Conservation (phyloP, 768 basidiomycete species). For the Termitomyces sp. region DNA sequence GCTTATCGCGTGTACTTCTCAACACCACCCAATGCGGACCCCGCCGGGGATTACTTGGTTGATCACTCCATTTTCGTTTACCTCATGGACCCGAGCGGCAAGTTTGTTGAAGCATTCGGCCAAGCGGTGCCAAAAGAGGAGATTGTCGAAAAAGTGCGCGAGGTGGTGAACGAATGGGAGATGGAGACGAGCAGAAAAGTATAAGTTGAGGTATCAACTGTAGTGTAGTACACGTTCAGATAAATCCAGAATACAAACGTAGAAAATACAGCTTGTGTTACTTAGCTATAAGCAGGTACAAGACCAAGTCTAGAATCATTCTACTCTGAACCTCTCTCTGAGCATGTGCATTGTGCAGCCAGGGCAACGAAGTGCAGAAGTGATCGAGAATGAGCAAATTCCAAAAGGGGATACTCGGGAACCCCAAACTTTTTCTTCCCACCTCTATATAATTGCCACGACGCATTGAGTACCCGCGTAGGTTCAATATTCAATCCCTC, state of each 20-base stretch:
- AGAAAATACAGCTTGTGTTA: neutral
- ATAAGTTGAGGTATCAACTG: conserved; percentile 8
- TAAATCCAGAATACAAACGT: neutral
- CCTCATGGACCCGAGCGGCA: conserved; percentile 92
- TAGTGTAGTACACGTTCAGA: neutral
- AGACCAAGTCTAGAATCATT: no score
- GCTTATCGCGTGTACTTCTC: conserved; percentile 98
- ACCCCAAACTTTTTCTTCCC: conserved; percentile 15
- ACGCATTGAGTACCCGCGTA: neutral
- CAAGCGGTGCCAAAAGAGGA: conserved; percentile 71
- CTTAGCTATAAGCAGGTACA: no score
- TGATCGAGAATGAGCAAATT: no score
- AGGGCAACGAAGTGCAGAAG: no score
- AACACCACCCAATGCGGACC: conserved; percentile 83
- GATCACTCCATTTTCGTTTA: conserved; percentile 98
- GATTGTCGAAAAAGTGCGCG: conserved; percentile 58
- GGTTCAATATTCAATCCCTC: neutral
- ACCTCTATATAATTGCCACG: neutral
- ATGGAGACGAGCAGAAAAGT: conserved; percentile 34
- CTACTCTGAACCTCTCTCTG: no score
- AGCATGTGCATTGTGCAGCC: no score
- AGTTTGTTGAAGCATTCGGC: conserved; percentile 96
- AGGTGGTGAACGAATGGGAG: conserved; percentile 43
- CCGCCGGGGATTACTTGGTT: conserved; percentile 92
- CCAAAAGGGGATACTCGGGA: conserved; percentile 3